A percentile compares a stretch with the other conserved stretches of the same genome.
phyloP scores from a whole-genome alignment of 495 filamentous ascomycete genomes.

The Penicillium robsamsonii region DNA sequence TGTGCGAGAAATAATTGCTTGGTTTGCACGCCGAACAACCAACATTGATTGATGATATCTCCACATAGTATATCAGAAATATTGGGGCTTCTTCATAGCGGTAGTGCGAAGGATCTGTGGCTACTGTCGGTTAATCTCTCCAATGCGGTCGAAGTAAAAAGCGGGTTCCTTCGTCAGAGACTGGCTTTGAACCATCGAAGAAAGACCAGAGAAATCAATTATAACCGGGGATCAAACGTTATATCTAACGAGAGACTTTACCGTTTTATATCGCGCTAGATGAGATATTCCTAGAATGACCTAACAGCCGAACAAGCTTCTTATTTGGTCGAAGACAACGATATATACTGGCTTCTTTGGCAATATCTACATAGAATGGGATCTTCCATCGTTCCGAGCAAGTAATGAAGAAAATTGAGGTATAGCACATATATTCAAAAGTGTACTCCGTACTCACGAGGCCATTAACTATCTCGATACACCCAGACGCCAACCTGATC shows the following conservation, averaged over 20 bases:
- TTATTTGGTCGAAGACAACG: constrained; percentile 21
- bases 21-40: no score
- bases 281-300: no score
- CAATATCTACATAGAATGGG: constrained; percentile 22
- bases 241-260: constrained; percentile 26
- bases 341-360: constrained; percentile 32
- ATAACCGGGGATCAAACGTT: constrained; percentile 20
- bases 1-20: background rate
- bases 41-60: no score
- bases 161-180: constrained; percentile 22
- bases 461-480: background rate
- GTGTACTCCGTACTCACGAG: background rate
- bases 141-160: constrained; percentile 23
- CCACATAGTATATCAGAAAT: no score
- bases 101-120: constrained; percentile 9
- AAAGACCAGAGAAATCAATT: constrained; percentile 31
- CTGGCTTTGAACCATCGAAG: constrained; percentile 26
- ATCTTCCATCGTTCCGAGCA: constrained; percentile 11
- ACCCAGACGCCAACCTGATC: background rate
- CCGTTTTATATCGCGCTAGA: no score
- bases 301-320: no score
- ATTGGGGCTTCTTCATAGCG: background rate
- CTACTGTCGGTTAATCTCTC: constrained; percentile 18
- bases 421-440: background rate
- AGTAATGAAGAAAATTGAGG: background rate